Conservation (phyloP, 2,329 filamentous ascomycete genomes). For the Fusarium virguliforme region DNA sequence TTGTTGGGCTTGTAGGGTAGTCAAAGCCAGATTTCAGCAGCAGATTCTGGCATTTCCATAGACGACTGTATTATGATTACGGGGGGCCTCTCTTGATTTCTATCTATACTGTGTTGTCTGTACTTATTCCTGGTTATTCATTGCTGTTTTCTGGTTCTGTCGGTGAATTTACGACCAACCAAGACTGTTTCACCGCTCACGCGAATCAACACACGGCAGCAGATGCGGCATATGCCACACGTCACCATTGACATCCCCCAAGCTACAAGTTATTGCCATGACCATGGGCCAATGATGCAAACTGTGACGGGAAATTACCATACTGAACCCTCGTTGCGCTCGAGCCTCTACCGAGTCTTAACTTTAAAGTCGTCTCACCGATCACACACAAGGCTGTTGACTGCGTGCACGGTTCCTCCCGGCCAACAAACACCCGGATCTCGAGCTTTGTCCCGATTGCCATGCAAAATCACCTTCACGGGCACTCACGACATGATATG, state of each 20-base stretch:
- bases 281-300: not conserved
- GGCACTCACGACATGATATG: conserved; percentile 1
- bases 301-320: not conserved
- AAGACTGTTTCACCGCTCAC: not conserved
- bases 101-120: not conserved
- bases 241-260: not conserved
- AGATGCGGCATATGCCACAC: not conserved
- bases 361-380: not conserved
- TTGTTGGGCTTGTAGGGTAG: conserved; percentile 32
- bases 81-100: not conserved
- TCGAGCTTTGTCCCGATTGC: too few species aligned
- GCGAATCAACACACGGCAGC: not conserved
- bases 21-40: not conserved
- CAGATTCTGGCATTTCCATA: not conserved
- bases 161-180: not conserved
- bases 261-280: not conserved
- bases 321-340: not conserved
- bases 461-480: too few species aligned
- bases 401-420: not conserved
- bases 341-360: not conserved
- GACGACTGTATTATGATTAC: not conserved
- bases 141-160: not conserved
- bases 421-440: not conserved
- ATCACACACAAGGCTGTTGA: not conserved
- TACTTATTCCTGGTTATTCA: not conserved